Evolutionary conservation across 768 basidiomycete species (phyloP), one percentile per base, ranked within the genome.

Genomic region (Russula virescens): DNA sequence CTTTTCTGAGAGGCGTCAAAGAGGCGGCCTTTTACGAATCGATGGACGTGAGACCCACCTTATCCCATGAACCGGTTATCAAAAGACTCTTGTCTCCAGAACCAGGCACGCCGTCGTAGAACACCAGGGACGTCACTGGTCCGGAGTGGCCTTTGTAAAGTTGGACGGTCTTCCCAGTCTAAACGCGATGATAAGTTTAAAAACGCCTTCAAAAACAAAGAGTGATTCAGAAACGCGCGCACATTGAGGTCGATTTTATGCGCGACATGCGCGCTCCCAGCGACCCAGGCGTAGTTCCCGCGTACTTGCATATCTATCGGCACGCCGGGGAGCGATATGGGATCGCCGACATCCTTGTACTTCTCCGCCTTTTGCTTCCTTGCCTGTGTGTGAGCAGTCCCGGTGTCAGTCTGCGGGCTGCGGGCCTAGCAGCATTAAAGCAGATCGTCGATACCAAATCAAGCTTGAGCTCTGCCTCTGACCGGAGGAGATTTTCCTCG

Each of bases 61-160:
- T 87, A 72, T 99, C 97, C 97, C 97, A 99, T 50, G 94, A 94
- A 23, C 91, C 94, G 48, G 91, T 93, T 65, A 98, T 81, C 42
- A 99, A 75, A 9, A 89, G 72, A 64, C 79, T 77, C 14, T 71
- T 74, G 60, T 80, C 75, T 16, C 73, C 76, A 42, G 77, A 75
- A 13, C 77, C 75, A 26, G 68, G 63, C 18, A 58, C 67, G 59
- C 73, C 76, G 65, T 83, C 77, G 66, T 75, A 81, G 69, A 98
- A 88, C 7, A 85, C 84, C 35, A 99, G 75, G 38, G 81, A 84
- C 3, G 95, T 95, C 52, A 95, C 91, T 38, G 96, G 96, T 6
- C 89, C 96, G 2, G 81, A 83, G 71, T 99, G 96, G 0, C 93
- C 94, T 69, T 79, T 84, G 75, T 83, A 94, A 19, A 89, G 72